Evolutionary conservation across 768 basidiomycete species (phyloP).

Genomic region (Rhodosporidiobolus odoratus): DNA sequence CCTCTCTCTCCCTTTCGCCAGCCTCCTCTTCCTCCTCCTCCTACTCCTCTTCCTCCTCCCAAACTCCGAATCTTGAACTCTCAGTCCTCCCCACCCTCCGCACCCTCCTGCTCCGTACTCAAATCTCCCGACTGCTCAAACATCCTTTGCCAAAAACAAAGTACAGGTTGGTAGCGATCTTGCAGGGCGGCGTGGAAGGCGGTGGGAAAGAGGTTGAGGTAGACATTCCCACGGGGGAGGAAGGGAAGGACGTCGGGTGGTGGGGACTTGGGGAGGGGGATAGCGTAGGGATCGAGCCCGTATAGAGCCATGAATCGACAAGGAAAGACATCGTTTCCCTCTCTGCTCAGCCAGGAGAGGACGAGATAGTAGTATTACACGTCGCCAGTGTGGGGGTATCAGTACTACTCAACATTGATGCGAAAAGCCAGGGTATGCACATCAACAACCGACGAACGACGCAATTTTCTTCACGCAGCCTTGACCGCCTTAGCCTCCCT

Average conservation of each 20-base stretch:
- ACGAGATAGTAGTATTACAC: background rate
- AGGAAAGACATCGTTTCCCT: background rate
- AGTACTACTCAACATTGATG: background rate
- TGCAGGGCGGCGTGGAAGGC: background rate
- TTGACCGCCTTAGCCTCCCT: slow-evolving; percentile 1
- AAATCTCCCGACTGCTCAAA: slow-evolving; percentile 16
- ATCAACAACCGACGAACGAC: background rate
- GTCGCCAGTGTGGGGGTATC: background rate
- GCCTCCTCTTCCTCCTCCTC: background rate
- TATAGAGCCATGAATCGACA: slow-evolving; percentile 2
- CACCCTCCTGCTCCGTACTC: slow-evolving; percentile 26
- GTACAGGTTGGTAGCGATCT: slow-evolving; percentile 7
- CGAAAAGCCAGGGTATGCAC: slow-evolving; percentile 2
- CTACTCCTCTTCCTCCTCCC: background rate
- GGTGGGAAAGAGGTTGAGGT: slow-evolving; percentile 5
- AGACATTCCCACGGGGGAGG: slow-evolving; percentile 20
- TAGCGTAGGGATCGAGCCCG: background rate
- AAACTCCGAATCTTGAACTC: background rate
- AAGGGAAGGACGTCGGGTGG: slow-evolving; percentile 29
- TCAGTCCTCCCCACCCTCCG: slow-evolving; percentile 27
- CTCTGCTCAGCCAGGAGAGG: background rate
- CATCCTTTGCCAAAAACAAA: slow-evolving; percentile 13
- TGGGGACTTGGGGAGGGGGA: slow-evolving; percentile 28
- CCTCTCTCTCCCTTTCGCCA: background rate
- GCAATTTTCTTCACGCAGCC: background rate